Base-by-base conservation (phyloP, 164 flowering plant species). In the Dillenia turbinata region DNA sequence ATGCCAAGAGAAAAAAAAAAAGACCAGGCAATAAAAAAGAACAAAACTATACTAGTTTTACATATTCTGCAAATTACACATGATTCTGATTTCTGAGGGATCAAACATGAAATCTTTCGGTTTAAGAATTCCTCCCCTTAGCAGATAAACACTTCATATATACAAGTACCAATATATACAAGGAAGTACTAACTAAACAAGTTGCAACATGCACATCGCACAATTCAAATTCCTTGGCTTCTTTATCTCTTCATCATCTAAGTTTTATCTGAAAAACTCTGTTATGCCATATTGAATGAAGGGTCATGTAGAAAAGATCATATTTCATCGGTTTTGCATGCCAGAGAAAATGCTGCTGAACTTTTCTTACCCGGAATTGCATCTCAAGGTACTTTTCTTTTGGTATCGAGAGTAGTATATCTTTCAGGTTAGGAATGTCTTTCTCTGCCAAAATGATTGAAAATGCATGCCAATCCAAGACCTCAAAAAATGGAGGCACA, bases 261-360 rank as follows among this genome's bases (percentile, higher is more conserved):
- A 22, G 55, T 10, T 51, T 64, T 46, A 65, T 44, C 45, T 58
- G 67, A 56, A 69, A 66, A 48, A 71, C 52, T 61, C 80, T 62
- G 19, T 73, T 77, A 61, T 62, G 66, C 80, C 80, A 73, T 54
- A 74, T 67, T 4, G 80, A 74, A 63, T 74, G 78, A 54, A 74
- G 77, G 12, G 56, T 77, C 80, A 77, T 74, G 66, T 74, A 66
- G 46, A 77, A 77, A 12, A 71, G 19, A 43, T 77, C 75, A 54
- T 73, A 77, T 60, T 66, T 74, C 16, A 74, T 59, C 56, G 80
- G 78, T 44, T 60, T 66, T 12, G 26, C 64, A 53, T 77, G 77
- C 80, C 80, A 77, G 44, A 77, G 70, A 49, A 77, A 77, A 62
- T 73, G 80, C 46, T 56, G 55, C 24, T 77, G 80, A 13, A 71